phyloP scores from a whole-genome alignment of 257 asterid genomes.

The Solanum neorickii region DNA sequence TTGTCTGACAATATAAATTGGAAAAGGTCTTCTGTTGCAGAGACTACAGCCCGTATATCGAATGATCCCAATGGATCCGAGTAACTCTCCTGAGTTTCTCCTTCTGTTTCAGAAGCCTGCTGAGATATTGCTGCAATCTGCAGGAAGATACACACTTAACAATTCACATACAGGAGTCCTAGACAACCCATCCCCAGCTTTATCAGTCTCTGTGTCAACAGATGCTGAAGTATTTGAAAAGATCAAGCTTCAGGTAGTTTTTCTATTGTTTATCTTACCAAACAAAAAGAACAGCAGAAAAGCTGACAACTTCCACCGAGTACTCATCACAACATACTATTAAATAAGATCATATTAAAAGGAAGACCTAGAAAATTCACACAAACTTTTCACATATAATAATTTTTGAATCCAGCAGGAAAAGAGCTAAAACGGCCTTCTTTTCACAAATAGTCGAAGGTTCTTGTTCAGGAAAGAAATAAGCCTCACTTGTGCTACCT shows the following conservation, averaged over 20 bases:
- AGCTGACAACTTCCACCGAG: background rate
- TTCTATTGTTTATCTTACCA: background rate
- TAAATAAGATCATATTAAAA: background rate
- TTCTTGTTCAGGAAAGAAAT: background rate
- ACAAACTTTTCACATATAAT: background rate
- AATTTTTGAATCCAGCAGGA: background rate
- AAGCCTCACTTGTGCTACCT: background rate
- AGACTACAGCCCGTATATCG: conserved; percentile 68
- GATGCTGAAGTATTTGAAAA: background rate
- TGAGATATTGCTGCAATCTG: conserved; percentile 83
- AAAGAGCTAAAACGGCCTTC: background rate
- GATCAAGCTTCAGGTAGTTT: background rate
- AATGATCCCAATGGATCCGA: conserved; percentile 49
- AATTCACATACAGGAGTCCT: background rate
- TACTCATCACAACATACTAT: background rate
- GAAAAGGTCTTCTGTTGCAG: conserved; percentile 90
- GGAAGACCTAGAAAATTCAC: background rate
- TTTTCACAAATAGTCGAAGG: background rate
- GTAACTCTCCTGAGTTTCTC: conserved; percentile 16
- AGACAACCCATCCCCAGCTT: background rate
- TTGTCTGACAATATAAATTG: conserved; percentile 68
- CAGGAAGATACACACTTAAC: conserved; percentile 3
- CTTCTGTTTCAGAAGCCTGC: conserved; percentile 46
- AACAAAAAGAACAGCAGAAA: background rate
- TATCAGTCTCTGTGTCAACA: background rate